Evolutionary conservation across 805 yeast genomes (phyloP).

Genomic region (Candida railenensis): DNA sequence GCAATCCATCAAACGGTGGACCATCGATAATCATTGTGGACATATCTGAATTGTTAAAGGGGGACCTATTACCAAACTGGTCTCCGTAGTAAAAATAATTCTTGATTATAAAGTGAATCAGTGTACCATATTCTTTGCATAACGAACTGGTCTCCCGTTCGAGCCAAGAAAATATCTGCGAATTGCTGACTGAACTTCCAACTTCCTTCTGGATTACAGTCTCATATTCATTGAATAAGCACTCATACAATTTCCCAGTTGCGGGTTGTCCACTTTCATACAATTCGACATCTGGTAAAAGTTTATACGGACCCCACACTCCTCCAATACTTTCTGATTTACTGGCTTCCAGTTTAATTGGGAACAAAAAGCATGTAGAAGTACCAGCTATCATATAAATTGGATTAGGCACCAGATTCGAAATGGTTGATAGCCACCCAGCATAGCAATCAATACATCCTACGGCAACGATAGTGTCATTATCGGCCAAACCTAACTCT

Average conservation of each 20-base stretch:
- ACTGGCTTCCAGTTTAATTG: slow-evolving; percentile 16
- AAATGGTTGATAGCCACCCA: slow-evolving; percentile 45
- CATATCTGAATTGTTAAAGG: slow-evolving; percentile 49
- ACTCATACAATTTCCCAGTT: slow-evolving; percentile 53
- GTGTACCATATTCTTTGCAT: slow-evolving; percentile 13
- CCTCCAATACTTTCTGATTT: slow-evolving; percentile 30
- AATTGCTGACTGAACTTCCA: no score
- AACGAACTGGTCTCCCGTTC: slow-evolving; percentile 20
- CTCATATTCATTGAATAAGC: slow-evolving; percentile 37
- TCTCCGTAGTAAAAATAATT: slow-evolving; percentile 53
- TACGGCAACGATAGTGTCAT: slow-evolving; percentile 25
- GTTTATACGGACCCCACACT: slow-evolving; percentile 61
- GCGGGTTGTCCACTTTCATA: slow-evolving; percentile 61
- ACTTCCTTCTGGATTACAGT: slow-evolving; percentile 4
- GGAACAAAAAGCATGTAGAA: slow-evolving; percentile 51
- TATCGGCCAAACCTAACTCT: not conserved
- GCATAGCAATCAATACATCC: slow-evolving; percentile 64
- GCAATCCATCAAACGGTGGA: slow-evolving; percentile 13
- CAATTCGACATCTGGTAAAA: slow-evolving; percentile 28
- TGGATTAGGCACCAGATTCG: slow-evolving; percentile 16
- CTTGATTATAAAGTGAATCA: slow-evolving; percentile 25
- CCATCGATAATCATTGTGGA: slow-evolving; percentile 52
- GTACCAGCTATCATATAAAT: slow-evolving; percentile 59
- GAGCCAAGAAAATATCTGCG: slow-evolving; percentile 11
- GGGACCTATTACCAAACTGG: slow-evolving; percentile 58